Conservation (phyloP, 768 basidiomycete species). For the Suillus bovinus region DNA sequence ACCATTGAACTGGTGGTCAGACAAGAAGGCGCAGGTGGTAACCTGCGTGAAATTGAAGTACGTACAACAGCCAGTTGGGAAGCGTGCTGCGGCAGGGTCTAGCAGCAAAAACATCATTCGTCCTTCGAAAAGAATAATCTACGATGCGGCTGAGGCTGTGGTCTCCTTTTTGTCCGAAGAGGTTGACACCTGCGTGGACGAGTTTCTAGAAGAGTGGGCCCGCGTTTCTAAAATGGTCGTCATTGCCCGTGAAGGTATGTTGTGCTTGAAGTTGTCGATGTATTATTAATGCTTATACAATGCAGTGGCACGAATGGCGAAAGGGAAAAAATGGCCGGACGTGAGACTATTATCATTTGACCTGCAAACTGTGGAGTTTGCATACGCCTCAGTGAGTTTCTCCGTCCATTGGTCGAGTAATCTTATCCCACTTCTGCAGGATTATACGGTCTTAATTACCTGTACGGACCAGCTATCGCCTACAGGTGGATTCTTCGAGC, state of each 20-base stretch:
- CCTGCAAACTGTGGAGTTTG: conserved; percentile 88
- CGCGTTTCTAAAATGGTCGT: conserved; percentile 92
- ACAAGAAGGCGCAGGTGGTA: conserved; percentile 76
- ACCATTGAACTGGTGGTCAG: conserved; percentile 90
- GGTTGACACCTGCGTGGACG: conserved; percentile 85
- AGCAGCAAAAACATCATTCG: conserved; percentile 58
- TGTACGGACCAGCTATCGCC: conserved; percentile 75
- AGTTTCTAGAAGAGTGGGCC: conserved; percentile 92
- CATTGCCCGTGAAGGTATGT: conserved; percentile 82
- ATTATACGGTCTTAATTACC: conserved; percentile 76
- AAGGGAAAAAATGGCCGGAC: conserved; percentile 68
- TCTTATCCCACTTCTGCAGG: conserved; percentile 37
- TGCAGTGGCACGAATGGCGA: conserved; percentile 81
- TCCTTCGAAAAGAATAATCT: conserved; percentile 87
- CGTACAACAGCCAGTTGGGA: conserved; percentile 83
- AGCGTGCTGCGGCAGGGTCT: conserved; percentile 55
- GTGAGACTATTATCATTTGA: conserved; percentile 88
- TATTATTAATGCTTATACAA: conserved; percentile 8
- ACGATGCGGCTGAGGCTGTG: conserved; percentile 85
- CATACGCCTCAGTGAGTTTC: conserved; percentile 60
- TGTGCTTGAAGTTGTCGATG: neutral
- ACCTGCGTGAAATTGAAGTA: conserved; percentile 91
- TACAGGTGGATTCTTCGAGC: conserved; percentile 68
- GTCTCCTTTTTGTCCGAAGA: conserved; percentile 88
- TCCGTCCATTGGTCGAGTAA: neutral